Evolutionary conservation across 1,139 yeast genomes (phyloP), one percentile per base, ranked within the genome.

Genomic region (Magnusiomyces sp.): DNA sequence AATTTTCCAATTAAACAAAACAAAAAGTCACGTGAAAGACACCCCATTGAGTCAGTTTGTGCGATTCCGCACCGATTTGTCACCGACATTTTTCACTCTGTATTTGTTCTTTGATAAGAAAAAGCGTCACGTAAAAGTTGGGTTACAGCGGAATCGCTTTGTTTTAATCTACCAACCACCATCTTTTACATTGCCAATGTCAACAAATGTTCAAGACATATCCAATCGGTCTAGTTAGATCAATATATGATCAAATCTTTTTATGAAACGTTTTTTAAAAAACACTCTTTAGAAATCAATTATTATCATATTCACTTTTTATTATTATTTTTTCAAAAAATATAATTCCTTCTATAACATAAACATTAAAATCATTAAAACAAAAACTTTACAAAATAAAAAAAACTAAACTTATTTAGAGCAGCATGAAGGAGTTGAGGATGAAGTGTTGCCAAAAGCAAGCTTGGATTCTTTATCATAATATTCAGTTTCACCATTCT

Each of bases 401-500:
- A 20, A 45, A 32, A 16, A 20, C 19, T 14, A n/a, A 5, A 14
- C 13, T 46, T 60, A 58, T 53, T 59, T 61, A 53, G 59, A 57
- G 53, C 64, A 62, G 40, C 58, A 54, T 47, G 61, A 55, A 40
- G 54, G 54, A 39, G 47, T 20, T 11, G 40, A 13, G 3, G 19
- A 9, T 16, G 40, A 23, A 11, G 17, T 34, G 19, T 13, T n/a
- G 7, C 14, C 50, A 56, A 72, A 72, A 1, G 77, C 77, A 54
- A 69, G 62, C 63, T 72, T 68, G 4, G 76, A 72, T 43, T 74
- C 59, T 6, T 53, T 51, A 58, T 71, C 83, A 50, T 81, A 73
- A 67, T 73, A 75, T 65, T 59, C 60, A 4, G 39, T 44, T 38
- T 14, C 7, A 19, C 39, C 33, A 16, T 34, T 41, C 6, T 23